phyloP scores from a whole-genome alignment of 352 stramenopile genomes.

The Phytophthora pisi region DNA sequence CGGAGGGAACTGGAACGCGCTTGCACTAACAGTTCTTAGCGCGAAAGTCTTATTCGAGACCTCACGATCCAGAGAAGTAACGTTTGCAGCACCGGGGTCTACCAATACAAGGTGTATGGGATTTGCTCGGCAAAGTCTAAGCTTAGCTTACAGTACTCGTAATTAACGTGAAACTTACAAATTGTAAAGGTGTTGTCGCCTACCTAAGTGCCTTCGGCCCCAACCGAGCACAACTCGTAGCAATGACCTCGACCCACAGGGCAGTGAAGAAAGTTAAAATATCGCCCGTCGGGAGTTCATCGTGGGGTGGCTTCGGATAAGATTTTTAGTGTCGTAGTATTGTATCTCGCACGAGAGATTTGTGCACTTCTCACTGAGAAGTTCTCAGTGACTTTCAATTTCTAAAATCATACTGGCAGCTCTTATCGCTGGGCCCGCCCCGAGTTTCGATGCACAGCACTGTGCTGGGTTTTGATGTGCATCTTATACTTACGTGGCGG shows the following conservation, averaged over 20 bases:
- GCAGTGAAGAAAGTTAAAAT: not conserved
- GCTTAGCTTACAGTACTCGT: not conserved
- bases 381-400: not conserved
- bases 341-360: not conserved
- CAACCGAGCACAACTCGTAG: not conserved
- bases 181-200: not conserved
- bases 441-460: no score
- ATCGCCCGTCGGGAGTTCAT: not conserved
- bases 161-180: not conserved
- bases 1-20: not conserved
- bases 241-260: no score
- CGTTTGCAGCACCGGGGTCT: no score
- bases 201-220: not conserved
- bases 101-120: not conserved
- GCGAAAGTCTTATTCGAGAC: slow-evolving; percentile 4
- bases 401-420: no score
- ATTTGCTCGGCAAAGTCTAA: not conserved
- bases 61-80: not conserved
- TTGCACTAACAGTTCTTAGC: not conserved
- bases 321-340: not conserved
- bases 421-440: no score
- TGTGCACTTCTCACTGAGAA: no score
- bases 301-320: not conserved
- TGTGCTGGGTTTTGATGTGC: no score
- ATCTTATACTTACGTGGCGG: no score